These are phyloP conservation scores for Stachybotrys elegans DNA, from an alignment of 2,329 filamentous ascomycete genomes.

Conservation along the genomic window DNA sequence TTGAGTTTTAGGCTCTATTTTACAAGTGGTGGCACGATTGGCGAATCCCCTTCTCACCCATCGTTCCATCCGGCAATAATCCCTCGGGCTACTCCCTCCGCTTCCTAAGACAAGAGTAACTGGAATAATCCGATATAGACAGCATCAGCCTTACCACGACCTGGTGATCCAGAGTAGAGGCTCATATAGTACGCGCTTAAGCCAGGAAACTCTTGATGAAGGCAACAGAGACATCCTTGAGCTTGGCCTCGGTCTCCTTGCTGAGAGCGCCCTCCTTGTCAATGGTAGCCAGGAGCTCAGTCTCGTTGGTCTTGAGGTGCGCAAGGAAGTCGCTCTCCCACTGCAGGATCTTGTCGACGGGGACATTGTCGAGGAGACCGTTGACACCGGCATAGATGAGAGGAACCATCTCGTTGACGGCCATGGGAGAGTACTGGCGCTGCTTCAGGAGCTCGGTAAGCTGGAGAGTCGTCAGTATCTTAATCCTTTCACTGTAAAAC, in stretches of 20 bases:
- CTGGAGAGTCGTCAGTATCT: conserved; percentile 31
- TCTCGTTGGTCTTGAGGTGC: conserved; percentile 88
- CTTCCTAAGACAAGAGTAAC: conserved; percentile 45
- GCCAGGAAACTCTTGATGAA: conserved; percentile 92
- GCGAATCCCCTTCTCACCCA: conserved; percentile 38
- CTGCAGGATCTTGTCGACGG: conserved; percentile 82
- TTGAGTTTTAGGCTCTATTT: conserved; percentile 60
- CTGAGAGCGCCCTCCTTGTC: conserved; percentile 93
- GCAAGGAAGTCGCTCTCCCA: conserved; percentile 95
- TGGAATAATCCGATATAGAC: conserved; percentile 42
- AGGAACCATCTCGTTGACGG: conserved; percentile 99
- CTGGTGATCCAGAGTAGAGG: conserved; percentile 29
- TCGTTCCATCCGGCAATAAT: conserved; percentile 44
- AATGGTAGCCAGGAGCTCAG: conserved; percentile 76
- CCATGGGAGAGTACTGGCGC: conserved; percentile 99
- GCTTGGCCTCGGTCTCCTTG: conserved; percentile 84
- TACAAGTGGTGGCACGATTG: conserved; percentile 53
- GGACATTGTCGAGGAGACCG: conserved; percentile 83
- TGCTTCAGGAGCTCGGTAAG: conserved; percentile 98
- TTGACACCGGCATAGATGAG: conserved; percentile 99
- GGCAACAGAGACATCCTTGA: conserved; percentile 68
- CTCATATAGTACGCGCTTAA: conserved; percentile 37
- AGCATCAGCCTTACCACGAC: too few relatives aligned
- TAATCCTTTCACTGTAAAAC: not conserved
- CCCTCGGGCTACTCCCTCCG: conserved; percentile 37